Evolutionary conservation across 148 eudicot genomes (phyloP).

Genomic region (Dysphania ambrosioides): DNA sequence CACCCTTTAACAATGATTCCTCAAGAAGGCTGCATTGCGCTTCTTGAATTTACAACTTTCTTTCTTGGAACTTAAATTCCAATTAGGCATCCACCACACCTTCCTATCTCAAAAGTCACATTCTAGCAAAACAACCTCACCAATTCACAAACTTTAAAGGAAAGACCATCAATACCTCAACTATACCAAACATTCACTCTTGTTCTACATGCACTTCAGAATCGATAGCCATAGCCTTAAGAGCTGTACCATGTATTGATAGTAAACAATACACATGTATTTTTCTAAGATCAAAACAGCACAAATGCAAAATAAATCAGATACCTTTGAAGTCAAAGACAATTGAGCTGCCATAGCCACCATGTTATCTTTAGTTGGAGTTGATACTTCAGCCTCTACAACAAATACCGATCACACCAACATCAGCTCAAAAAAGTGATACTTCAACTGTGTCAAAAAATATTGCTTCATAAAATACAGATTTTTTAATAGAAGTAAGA

Average conservation of each 20-base stretch:
- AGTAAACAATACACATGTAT: background rate
- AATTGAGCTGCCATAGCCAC: conserved; percentile 74
- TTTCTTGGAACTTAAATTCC: background rate
- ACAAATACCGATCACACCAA: conserved; percentile 15
- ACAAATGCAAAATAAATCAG: background rate
- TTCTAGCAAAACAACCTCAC: background rate
- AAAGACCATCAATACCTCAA: background rate
- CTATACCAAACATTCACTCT: background rate
- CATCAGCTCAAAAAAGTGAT: conserved; percentile 10
- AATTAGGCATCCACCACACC: background rate
- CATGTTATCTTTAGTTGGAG: conserved; percentile 65
- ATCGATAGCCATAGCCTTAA: background rate
- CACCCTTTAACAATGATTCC: background rate
- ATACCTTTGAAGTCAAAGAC: conserved; percentile 80
- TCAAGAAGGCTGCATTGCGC: background rate
- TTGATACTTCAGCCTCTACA: conserved; percentile 53
- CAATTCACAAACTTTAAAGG: background rate
- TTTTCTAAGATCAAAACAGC: background rate
- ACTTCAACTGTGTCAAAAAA: conserved; percentile 6
- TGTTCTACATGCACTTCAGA: background rate
- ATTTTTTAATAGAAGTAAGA: background rate
- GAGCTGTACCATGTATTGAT: no score
- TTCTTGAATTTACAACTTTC: background rate
- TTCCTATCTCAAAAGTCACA: background rate
- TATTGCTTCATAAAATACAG: background rate